Conservation (phyloP, 306 rosid genomes). For the Rubus parviflorus region DNA sequence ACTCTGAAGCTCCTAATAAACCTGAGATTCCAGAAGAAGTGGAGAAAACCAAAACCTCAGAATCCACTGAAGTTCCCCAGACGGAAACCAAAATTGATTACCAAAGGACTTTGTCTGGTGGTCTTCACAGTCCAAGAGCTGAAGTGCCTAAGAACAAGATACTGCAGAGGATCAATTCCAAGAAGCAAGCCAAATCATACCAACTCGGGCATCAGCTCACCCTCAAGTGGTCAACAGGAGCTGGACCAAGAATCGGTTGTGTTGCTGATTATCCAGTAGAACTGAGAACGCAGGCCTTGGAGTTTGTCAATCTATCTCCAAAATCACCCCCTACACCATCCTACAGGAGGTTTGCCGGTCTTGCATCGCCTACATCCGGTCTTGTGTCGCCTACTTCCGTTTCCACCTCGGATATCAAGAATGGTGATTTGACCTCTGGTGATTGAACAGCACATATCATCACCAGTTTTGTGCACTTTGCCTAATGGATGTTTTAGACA, state of each 20-base stretch:
- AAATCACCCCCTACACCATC: constrained; percentile 52
- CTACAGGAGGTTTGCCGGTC: constrained; percentile 29
- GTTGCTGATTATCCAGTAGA: constrained; percentile 86
- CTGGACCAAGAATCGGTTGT: constrained; percentile 97
- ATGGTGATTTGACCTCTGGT: constrained; percentile 23
- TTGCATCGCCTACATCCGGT: constrained; percentile 38
- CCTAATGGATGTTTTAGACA: constrained; percentile 24
- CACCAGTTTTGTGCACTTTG: constrained; percentile 22
- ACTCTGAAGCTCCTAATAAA: constrained; percentile 8
- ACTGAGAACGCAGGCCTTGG: constrained; percentile 81
- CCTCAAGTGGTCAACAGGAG: constrained; percentile 85
- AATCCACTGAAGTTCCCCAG: constrained; percentile 31
- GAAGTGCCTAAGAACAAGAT: constrained; percentile 70
- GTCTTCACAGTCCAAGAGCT: constrained; percentile 87
- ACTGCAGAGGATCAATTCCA: constrained; percentile 81
- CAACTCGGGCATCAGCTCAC: constrained; percentile 83
- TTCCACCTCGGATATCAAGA: constrained; percentile 24
- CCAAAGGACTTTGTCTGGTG: constrained; percentile 83
- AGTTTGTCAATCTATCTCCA: constrained; percentile 77
- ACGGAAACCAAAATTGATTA: constrained; percentile 31
- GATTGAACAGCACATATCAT: constrained; percentile 22
- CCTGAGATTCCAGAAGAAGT: constrained; percentile 31
- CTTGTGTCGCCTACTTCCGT: constrained; percentile 36
- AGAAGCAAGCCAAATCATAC: constrained; percentile 66
- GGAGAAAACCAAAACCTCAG: constrained; percentile 33